A percentile compares a stretch with the other conserved stretches of the same genome.
Evolutionary conservation across 495 filamentous ascomycete species (phyloP).

Genomic region (Penicillium malachiteum): DNA sequence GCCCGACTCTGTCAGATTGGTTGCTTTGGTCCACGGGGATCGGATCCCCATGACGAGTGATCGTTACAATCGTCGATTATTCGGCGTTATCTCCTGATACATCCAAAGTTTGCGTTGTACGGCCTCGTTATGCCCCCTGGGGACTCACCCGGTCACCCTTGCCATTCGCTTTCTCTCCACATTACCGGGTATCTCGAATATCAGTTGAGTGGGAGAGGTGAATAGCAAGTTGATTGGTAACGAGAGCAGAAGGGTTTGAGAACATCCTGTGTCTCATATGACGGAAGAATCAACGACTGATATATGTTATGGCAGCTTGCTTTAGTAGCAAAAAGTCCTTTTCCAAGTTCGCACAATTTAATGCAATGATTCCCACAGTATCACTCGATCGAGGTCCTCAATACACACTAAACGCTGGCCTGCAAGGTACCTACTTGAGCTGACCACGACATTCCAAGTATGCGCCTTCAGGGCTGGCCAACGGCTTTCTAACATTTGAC

Average conservation of each 20-base stretch:
- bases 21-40: conserved; percentile 25
- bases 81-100: conserved; percentile 7
- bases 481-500: too few species aligned
- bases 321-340: conserved; percentile 35
- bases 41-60: conserved; percentile 28
- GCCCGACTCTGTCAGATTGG: conserved; percentile 21
- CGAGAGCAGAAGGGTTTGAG: conserved; percentile 11
- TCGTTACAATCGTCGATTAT: conserved; percentile 14
- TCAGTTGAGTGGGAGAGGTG: conserved; percentile 3
- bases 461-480: not conserved
- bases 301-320: conserved; percentile 35
- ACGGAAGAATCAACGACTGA: conserved; percentile 32
- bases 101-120: conserved; percentile 12
- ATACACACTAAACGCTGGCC: not conserved
- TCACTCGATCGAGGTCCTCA: not conserved
- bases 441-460: not conserved
- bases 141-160: conserved; percentile 9
- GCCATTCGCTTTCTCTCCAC: conserved; percentile 3
- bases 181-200: not conserved
- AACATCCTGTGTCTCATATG: conserved; percentile 24
- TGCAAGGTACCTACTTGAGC: conserved; percentile 1
- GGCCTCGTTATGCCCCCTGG: conserved; percentile 15
- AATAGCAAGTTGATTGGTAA: conserved; percentile 14
- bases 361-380: conserved; percentile 13
- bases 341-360: conserved; percentile 14